Evolutionary conservation across 768 basidiomycete species (phyloP).

Genomic region (Lentinula sp.): DNA sequence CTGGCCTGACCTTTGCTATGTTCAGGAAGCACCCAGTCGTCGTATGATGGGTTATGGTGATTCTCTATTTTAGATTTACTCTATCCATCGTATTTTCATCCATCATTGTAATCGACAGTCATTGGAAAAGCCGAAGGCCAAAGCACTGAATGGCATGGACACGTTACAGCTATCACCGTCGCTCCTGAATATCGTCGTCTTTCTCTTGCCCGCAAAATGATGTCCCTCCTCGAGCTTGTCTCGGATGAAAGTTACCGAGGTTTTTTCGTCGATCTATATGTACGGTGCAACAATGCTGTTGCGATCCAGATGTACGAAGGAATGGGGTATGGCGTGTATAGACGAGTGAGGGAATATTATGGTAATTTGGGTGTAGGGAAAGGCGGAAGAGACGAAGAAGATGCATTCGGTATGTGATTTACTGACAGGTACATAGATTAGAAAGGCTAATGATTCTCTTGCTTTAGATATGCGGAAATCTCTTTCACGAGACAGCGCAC

Average conservation of each 20-base stretch:
- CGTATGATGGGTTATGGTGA: constrained; percentile 92
- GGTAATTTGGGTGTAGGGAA: constrained; percentile 69
- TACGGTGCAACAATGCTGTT: constrained; percentile 78
- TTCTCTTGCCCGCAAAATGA: constrained; percentile 81
- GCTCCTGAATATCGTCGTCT: constrained; percentile 91
- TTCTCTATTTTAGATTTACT: constrained; percentile 16
- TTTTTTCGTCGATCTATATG: constrained; percentile 94
- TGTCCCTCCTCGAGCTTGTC: constrained; percentile 78
- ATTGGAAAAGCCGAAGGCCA: constrained; percentile 89
- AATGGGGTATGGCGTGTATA: constrained; percentile 89
- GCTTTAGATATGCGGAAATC: constrained; percentile 65
- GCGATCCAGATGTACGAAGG: constrained; percentile 92
- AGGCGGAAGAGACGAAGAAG: constrained; percentile 78
- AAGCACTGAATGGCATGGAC: constrained; percentile 80
- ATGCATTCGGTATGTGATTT: constrained; percentile 74
- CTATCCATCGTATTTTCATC: not conserved
- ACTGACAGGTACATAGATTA: not conserved
- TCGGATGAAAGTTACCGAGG: constrained; percentile 77
- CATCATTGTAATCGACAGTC: constrained; percentile 40
- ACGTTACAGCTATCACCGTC: constrained; percentile 92
- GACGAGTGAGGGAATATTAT: constrained; percentile 88
- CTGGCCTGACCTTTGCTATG: constrained; percentile 90
- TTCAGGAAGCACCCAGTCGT: constrained; percentile 74
- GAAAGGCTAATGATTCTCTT: no score
- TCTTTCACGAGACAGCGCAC: constrained; percentile 50